phyloP scores from a whole-genome alignment of 352 stramenopile species.

The Achlya hypogyna region DNA sequence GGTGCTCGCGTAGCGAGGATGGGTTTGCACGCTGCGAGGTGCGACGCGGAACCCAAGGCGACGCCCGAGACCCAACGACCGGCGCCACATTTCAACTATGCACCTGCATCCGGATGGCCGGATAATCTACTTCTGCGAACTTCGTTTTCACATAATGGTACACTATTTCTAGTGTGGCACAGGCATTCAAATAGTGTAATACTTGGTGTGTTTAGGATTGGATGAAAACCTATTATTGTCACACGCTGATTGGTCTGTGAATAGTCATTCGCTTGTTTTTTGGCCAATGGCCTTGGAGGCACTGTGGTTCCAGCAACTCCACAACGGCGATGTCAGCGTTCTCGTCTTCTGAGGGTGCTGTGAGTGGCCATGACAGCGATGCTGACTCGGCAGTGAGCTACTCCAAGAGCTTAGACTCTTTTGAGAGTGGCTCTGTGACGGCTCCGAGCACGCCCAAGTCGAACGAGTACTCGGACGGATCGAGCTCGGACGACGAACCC shows the following conservation, averaged over 20 bases:
- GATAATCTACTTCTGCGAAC: not conserved
- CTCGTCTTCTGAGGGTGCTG: not conserved
- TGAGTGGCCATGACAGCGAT: not conserved
- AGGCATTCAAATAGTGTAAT: no score
- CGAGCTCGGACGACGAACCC: slow-evolving; percentile 12
- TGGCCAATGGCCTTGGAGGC: not conserved
- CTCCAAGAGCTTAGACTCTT: not conserved
- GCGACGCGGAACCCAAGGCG: not conserved
- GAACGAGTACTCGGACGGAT: not conserved
- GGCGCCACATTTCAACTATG: not conserved
- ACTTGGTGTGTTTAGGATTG: not conserved
- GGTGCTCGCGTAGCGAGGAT: slow-evolving; percentile 18
- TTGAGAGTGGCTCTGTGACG: not conserved
- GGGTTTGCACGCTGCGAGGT: not conserved
- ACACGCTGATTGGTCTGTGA: not conserved
- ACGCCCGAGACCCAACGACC: not conserved
- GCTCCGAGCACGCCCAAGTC: not conserved
- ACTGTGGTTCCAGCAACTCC: not conserved
- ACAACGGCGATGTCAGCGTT: not conserved
- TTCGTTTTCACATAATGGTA: no score
- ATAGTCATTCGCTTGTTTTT: not conserved
- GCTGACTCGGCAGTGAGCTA: not conserved
- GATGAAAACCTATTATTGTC: not conserved
- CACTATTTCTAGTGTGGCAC: no score
- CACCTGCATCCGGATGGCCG: not conserved